Conservation (phyloP, 345 rosid species). For the Atalantia buxifolia region DNA sequence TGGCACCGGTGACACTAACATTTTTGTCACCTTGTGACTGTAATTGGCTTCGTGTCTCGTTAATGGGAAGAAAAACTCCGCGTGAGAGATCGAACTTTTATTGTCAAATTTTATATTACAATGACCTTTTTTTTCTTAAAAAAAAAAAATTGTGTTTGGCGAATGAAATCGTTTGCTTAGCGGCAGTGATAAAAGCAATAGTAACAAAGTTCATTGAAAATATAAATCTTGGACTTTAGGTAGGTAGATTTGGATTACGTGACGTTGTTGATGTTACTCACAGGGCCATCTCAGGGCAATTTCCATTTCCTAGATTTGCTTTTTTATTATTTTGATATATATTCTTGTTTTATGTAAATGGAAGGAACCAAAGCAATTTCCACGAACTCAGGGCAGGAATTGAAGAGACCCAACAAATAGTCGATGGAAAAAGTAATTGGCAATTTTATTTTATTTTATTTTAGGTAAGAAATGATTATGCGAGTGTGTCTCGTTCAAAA, state of each 20-base stretch:
- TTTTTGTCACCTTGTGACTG: neutral
- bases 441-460: too few species aligned
- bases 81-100: neutral
- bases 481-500: too few species aligned
- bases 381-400: too few species aligned
- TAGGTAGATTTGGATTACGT: neutral
- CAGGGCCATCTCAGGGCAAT: neutral
- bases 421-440: too few species aligned
- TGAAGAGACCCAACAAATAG: too few species aligned
- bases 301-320: too few species aligned
- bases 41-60: slow-evolving; percentile 1
- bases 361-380: neutral
- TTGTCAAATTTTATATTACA: neutral
- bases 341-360: neutral
- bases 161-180: slow-evolving; percentile 13
- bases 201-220: neutral
- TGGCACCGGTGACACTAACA: neutral
- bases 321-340: too few species aligned
- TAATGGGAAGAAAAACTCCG: slow-evolving; percentile 4
- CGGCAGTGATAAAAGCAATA: neutral
- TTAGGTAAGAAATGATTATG: too few species aligned
- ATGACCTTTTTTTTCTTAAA: neutral
- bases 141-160: neutral
- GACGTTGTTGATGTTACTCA: neutral
- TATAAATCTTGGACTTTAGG: neutral